Percentiles rank a stretch among this genome's conserved stretches.
phyloP scores from a whole-genome alignment of 164 flowering plant species.

The Akebia trifoliata region DNA sequence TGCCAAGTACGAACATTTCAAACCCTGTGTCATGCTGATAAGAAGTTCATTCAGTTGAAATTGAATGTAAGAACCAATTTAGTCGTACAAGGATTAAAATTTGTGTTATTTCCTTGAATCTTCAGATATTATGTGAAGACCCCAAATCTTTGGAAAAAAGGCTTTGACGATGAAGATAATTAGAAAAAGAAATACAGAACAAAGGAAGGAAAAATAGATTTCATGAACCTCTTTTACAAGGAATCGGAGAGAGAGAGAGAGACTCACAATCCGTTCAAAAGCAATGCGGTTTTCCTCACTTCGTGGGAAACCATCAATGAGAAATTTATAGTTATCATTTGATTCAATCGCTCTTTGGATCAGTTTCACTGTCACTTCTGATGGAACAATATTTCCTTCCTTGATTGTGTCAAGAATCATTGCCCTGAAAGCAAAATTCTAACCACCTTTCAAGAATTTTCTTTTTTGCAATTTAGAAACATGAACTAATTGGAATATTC shows the following conservation, averaged over 20 bases:
- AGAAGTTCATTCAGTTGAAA: not conserved
- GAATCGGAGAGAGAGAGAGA: slow-evolving; percentile 6
- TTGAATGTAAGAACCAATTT: not conserved
- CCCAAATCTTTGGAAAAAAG: too few relatives aligned
- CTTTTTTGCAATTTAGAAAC: slow-evolving; percentile 1
- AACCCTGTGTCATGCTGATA: not conserved
- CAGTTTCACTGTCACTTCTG: slow-evolving; percentile 72
- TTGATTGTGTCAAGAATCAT: slow-evolving; percentile 67
- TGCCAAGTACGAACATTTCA: not conserved
- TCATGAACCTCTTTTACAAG: slow-evolving; percentile 7
- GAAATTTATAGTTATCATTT: slow-evolving; percentile 55
- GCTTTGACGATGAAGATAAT: too few relatives aligned
- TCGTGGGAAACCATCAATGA: slow-evolving; percentile 96
- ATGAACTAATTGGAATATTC: slow-evolving; percentile 2
- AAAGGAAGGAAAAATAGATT: not conserved
- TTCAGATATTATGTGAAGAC: too few relatives aligned
- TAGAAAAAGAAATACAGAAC: not conserved
- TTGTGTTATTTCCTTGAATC: not conserved
- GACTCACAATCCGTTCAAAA: slow-evolving; percentile 80
- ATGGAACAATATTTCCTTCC: slow-evolving; percentile 91
- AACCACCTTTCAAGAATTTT: slow-evolving; percentile 8
- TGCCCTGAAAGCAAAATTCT: slow-evolving; percentile 39
- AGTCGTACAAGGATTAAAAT: not conserved
- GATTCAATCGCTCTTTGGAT: slow-evolving; percentile 64
- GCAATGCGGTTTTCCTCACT: slow-evolving; percentile 86